Base-by-base conservation (phyloP, 495 filamentous ascomycete species). In the Aspergillus affinis region DNA sequence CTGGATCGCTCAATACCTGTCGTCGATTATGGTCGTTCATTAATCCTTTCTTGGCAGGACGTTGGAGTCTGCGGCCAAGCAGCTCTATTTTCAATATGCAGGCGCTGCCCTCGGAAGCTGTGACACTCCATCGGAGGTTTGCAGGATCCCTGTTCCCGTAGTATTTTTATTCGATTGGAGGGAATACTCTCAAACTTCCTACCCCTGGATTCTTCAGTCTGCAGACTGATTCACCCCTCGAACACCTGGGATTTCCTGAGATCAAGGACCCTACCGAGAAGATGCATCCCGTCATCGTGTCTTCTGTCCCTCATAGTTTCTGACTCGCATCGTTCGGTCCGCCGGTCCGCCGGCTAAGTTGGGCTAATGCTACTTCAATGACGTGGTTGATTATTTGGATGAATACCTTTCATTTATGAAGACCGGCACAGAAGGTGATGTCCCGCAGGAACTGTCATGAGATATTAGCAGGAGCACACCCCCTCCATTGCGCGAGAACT, bases 281-380 rank as follows among this genome's bases (percentile, higher is more conserved):
- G 10, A 13, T 6, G 4, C 13, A 41, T 41, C 8, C 12, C 36
- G 15, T 15, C 12, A 41, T 41, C 36, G 1, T 15, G 12, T 41
- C 36, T 15, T 26, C 48, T 26, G 19, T 21, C 4, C 10, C 6
- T 51, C 18, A 27, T 15, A 41, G 36, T 17, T 41, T 19, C 21
- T 51, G 1, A 19, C 15, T 54, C 19, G 9, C 19, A 44, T 46
- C 5, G 18, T 9, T n/a, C 53, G 53, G 53, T 27, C 53, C 36
- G 53, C 53, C 53, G 53, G 53, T 18, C 53, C 53, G 53, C 53
- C 53, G 51, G 51, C 10, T 54, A 29, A 53, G 27, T 30, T n/a
- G 50, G 9, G 4, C 23, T 3, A 30, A 53, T 48, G 15, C 8
- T 1, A 5, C 46, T n/a, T 7, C 20, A n/a, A n/a, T 48, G 46